These are phyloP conservation scores for Eucalyptus cloeziana DNA, from an alignment of 345 rosid genomes.

Conservation along the genomic window DNA sequence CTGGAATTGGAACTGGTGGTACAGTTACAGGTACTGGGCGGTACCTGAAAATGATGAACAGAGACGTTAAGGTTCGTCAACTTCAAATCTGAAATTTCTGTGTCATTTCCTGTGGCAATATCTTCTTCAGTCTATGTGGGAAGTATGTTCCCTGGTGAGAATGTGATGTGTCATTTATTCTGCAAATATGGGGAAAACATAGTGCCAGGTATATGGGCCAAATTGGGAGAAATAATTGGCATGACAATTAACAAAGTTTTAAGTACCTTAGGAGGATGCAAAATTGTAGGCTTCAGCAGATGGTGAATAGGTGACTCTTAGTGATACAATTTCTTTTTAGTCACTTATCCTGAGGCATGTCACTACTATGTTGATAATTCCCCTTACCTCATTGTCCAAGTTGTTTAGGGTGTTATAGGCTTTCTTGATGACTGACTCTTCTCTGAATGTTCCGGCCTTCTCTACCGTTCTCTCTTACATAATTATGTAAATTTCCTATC, in stretches of 20 bases:
- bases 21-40: conserved; percentile 79
- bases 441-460: background rate
- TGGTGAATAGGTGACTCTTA: background rate
- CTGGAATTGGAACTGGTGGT: conserved; percentile 95
- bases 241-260: background rate
- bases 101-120: background rate
- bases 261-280: background rate
- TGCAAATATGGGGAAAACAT: background rate
- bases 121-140: background rate
- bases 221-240: background rate
- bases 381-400: background rate
- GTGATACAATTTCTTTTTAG: background rate
- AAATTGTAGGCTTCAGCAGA: background rate
- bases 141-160: background rate
- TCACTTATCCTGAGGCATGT: background rate
- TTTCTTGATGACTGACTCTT: background rate
- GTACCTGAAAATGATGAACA: conserved; percentile 76
- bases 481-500: background rate
- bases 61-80: conserved; percentile 46
- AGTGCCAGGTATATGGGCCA: background rate
- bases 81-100: background rate
- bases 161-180: background rate
- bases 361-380: background rate
- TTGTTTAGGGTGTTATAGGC: background rate
- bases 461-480: background rate